phyloP scores from a whole-genome alignment of 768 basidiomycete species.

The Chiua virens region DNA sequence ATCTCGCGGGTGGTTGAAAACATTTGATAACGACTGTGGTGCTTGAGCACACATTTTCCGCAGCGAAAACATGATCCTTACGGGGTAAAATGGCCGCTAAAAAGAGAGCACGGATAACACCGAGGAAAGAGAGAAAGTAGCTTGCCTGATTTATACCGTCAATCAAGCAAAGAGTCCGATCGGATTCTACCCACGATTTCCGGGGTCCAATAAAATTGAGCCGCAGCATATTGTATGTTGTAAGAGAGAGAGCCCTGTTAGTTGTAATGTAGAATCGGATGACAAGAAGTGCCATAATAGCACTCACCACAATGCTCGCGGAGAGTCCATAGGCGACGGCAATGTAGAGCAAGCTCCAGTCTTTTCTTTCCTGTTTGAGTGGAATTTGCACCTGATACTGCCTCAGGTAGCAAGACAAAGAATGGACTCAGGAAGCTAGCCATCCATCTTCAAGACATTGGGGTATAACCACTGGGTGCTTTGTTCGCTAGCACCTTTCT shows the following conservation, averaged over 20 bases:
- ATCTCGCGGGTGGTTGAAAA: conserved; percentile 40
- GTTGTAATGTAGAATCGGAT: background rate
- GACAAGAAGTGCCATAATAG: background rate
- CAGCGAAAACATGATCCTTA: conserved; percentile 32
- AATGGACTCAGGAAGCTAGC: conserved; percentile 75
- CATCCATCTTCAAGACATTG: conserved; percentile 38
- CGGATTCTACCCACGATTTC: conserved; percentile 48
- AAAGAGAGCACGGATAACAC: conserved; percentile 52
- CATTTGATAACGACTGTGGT: conserved; percentile 52
- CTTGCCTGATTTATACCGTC: conserved; percentile 48
- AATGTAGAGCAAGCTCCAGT: conserved; percentile 67
- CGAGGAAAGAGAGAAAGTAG: conserved; percentile 62
- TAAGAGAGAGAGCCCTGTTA: conserved; percentile 54
- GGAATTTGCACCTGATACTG: conserved; percentile 34
- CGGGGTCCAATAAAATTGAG: conserved; percentile 64
- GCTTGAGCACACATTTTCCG: background rate
- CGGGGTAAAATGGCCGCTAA: conserved; percentile 62
- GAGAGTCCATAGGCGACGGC: conserved; percentile 51
- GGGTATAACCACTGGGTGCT: background rate
- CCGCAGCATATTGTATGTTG: conserved; percentile 65
- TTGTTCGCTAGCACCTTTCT: conserved; percentile 10
- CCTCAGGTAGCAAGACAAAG: conserved; percentile 55
- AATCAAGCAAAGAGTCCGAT: background rate
- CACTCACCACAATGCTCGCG: conserved; percentile 46
- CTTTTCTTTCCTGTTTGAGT: conserved; percentile 42